Percentiles rank a stretch among this genome's conserved stretches.
These are phyloP conservation scores for Baeospora myosura DNA, from an alignment of 1,284 basidiomycete genomes.

Conservation along the genomic window DNA sequence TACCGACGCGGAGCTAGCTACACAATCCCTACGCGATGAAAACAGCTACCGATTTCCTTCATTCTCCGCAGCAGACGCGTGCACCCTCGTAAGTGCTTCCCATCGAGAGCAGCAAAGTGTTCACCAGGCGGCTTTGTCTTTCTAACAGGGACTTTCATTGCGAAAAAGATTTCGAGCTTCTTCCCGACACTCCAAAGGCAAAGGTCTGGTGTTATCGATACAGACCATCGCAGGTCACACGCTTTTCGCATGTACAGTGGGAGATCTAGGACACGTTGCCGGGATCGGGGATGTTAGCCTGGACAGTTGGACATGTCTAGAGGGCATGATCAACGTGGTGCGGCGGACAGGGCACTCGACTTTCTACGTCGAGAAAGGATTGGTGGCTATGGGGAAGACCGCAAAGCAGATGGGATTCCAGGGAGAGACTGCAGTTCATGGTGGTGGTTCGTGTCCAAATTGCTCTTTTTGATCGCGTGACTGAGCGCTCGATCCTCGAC, in stretches of 20 bases:
- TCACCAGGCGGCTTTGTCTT: neutral
- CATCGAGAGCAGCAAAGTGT: neutral
- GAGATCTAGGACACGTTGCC: conserved; percentile 57
- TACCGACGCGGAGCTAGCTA: conserved; percentile 65
- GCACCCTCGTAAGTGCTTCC: conserved; percentile 45
- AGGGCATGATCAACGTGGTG: conserved; percentile 73
- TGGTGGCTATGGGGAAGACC: conserved; percentile 73
- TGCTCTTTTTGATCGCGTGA: conserved; percentile 6
- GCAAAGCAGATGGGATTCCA: conserved; percentile 62
- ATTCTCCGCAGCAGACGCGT: conserved; percentile 69
- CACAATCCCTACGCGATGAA: conserved; percentile 63
- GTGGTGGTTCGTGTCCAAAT: conserved; percentile 54
- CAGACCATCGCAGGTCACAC: conserved; percentile 72
- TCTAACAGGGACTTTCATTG: conserved; percentile 55
- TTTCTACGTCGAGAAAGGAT: conserved; percentile 76
- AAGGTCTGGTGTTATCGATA: conserved; percentile 70
- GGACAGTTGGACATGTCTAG: conserved; percentile 70
- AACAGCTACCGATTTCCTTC: conserved; percentile 58
- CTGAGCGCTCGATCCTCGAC: neutral
- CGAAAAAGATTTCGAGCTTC: conserved; percentile 74
- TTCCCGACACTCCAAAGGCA: conserved; percentile 63
- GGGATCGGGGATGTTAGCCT: conserved; percentile 69
- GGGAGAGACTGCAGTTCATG: conserved; percentile 52
- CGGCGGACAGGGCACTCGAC: conserved; percentile 75
- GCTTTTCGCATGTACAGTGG: conserved; percentile 74